Evolutionary conservation across 768 basidiomycete genomes (phyloP).

Genomic region (Collybia mongolica): DNA sequence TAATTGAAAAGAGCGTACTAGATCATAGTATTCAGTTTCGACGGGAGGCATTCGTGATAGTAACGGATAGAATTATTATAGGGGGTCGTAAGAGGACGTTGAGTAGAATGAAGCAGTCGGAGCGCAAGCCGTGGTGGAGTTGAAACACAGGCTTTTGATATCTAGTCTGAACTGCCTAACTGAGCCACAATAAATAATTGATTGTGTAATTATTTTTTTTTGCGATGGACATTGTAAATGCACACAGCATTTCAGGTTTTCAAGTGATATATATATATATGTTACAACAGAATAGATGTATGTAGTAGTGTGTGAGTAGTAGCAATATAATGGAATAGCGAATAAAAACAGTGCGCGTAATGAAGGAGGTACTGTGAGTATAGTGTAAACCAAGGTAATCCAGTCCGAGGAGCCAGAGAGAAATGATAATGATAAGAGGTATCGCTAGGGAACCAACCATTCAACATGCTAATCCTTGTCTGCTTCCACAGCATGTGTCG

Average conservation of each 20-base stretch:
- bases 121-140: not conserved
- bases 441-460: constrained; percentile 6
- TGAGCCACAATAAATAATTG: not conserved
- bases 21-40: constrained; percentile 86
- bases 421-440: constrained; percentile 18
- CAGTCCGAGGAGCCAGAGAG: constrained; percentile 1
- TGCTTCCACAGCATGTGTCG: constrained; percentile 37
- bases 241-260: not conserved
- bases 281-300: constrained; percentile 11
- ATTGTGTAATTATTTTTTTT: too few species aligned
- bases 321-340: too few species aligned
- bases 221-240: too few species aligned
- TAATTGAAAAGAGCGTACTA: constrained; percentile 47
- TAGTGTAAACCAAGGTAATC: too few species aligned
- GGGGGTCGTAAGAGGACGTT: constrained; percentile 12
- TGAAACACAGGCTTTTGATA: not conserved
- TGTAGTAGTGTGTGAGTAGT: constrained; percentile 2
- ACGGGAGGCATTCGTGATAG: constrained; percentile 69
- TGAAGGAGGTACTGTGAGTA: too few species aligned
- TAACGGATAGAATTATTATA: constrained; percentile 10
- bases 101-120: not conserved
- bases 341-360: too few species aligned
- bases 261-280: not conserved
- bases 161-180: constrained; percentile 9
- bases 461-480: constrained; percentile 8